A percentile compares a stretch with the other conserved stretches of the same genome.
These are phyloP conservation scores for Schizosaccharomyces cryophilus DNA, from an alignment of 805 yeast genomes.

Conservation along the genomic window DNA sequence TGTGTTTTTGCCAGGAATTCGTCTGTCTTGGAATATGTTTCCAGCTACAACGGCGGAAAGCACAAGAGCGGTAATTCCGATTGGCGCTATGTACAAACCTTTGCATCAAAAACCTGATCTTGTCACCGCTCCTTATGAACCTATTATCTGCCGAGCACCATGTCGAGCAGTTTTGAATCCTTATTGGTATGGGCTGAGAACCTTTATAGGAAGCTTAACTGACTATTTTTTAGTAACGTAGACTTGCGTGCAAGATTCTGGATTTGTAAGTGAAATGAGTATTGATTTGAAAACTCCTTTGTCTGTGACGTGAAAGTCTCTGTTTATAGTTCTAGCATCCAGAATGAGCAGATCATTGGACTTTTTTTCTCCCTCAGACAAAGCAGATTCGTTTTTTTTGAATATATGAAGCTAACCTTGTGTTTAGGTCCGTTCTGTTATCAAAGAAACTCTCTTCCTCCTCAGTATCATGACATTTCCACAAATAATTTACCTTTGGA, in stretches of 20 bases:
- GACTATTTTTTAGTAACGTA: slow-evolving; percentile 15
- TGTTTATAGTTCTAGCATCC: no score
- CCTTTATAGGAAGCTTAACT: slow-evolving; percentile 11
- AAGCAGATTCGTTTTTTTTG: no score
- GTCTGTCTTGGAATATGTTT: slow-evolving; percentile 65
- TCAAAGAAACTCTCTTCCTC: slow-evolving; percentile 55
- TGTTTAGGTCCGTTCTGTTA: slow-evolving; percentile 35
- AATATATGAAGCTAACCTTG: neutral
- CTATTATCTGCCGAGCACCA: slow-evolving; percentile 50
- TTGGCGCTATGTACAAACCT: slow-evolving; percentile 84
- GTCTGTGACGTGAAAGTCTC: neutral
- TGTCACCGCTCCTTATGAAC: slow-evolving; percentile 63
- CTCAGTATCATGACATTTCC: slow-evolving; percentile 52
- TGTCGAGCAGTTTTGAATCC: slow-evolving; percentile 80
- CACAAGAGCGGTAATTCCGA: slow-evolving; percentile 77
- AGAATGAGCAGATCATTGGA: neutral
- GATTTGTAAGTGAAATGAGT: slow-evolving; percentile 27
- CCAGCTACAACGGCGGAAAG: slow-evolving; percentile 80
- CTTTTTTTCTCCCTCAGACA: no score
- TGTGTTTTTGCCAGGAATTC: slow-evolving; percentile 6
- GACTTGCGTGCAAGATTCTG: slow-evolving; percentile 55
- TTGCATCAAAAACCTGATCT: slow-evolving; percentile 52
- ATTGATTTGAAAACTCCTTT: neutral
- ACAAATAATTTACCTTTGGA: slow-evolving; percentile 64
- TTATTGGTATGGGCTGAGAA: slow-evolving; percentile 22